These are phyloP conservation scores for Cystobasidiaceae sp. DNA, from an alignment of 1,284 basidiomycete genomes.

Conservation along the genomic window DNA sequence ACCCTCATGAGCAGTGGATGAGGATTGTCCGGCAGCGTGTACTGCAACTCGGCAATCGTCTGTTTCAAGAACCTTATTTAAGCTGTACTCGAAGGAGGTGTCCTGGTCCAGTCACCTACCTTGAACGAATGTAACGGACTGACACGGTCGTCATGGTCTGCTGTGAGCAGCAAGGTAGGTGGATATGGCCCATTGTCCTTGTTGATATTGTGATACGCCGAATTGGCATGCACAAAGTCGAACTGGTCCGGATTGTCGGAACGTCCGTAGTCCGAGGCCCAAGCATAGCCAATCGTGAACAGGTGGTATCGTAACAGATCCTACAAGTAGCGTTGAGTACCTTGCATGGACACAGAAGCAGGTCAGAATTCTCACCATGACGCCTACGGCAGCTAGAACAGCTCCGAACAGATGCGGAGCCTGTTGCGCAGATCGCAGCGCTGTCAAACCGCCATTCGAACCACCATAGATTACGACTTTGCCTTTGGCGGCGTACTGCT, in stretches of 20 bases:
- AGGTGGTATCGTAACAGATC: conserved; percentile 57
- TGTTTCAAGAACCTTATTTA: conserved; percentile 42
- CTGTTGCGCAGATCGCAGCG: conserved; percentile 72
- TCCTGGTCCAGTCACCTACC: conserved; percentile 11
- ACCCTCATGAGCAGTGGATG: conserved; percentile 68
- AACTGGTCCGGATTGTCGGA: conserved; percentile 68
- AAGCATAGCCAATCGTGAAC: conserved; percentile 69
- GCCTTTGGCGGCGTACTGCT: conserved; percentile 63
- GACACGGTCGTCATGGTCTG: conserved; percentile 71
- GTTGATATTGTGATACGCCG: conserved; percentile 51
- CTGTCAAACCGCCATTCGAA: conserved; percentile 57
- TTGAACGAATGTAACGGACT: conserved; percentile 79
- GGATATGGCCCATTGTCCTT: conserved; percentile 69
- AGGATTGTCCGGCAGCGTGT: conserved; percentile 55
- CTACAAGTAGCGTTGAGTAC: no score
- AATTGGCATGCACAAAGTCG: conserved; percentile 61
- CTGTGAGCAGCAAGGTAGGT: conserved; percentile 64
- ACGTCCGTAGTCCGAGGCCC: conserved; percentile 77
- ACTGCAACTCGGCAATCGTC: conserved; percentile 62
- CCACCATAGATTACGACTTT: conserved; percentile 71
- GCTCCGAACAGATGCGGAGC: conserved; percentile 72
- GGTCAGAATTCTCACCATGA: conserved; percentile 54
- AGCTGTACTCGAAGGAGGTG: background rate
- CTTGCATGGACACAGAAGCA: conserved; percentile 14
- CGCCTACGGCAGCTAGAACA: conserved; percentile 73